These are phyloP conservation scores for Melanomma pulvis-pyrius DNA, from an alignment of 495 filamentous ascomycete species.

Conservation along the genomic window DNA sequence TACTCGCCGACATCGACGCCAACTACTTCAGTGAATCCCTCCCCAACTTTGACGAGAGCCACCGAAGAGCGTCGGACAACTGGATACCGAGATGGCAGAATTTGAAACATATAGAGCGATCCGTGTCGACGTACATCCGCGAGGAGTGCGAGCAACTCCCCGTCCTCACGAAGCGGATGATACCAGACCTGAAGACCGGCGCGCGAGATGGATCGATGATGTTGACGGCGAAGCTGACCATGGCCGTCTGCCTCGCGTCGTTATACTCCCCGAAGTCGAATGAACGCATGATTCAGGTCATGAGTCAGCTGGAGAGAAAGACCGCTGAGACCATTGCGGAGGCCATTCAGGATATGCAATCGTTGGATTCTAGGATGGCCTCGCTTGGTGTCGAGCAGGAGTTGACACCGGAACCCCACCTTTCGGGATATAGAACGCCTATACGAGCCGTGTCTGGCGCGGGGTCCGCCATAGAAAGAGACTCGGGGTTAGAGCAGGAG, in stretches of 20 bases:
- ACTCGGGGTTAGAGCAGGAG: constrained; percentile 45
- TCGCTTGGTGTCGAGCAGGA: constrained; percentile 35
- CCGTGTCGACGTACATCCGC: constrained; percentile 66
- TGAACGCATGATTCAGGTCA: constrained; percentile 43
- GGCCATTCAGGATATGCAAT: constrained; percentile 44
- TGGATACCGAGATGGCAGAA: constrained; percentile 47
- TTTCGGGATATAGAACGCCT: constrained; percentile 30
- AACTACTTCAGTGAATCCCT: constrained; percentile 68
- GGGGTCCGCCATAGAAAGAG: constrained; percentile 35
- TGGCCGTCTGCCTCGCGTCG: constrained; percentile 43
- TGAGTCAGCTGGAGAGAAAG: constrained; percentile 39
- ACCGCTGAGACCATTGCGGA: constrained; percentile 41
- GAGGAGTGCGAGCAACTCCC: constrained; percentile 58
- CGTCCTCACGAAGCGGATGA: constrained; percentile 50
- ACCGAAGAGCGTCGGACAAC: constrained; percentile 28
- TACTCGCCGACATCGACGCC: constrained; percentile 66
- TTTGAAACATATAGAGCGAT: constrained; percentile 69
- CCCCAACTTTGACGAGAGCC: constrained; percentile 54
- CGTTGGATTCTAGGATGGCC: constrained; percentile 36
- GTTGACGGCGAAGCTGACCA: constrained; percentile 41
- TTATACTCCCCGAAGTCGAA: constrained; percentile 45
- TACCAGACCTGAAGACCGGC: constrained; percentile 62
- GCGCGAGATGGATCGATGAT: constrained; percentile 49
- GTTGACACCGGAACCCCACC: constrained; percentile 29
- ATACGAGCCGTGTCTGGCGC: constrained; percentile 27